Evolutionary conservation across 176 grass and related monocot species (phyloP), one percentile per base, ranked within the genome.

Genomic region (Microstegium vimineum): DNA sequence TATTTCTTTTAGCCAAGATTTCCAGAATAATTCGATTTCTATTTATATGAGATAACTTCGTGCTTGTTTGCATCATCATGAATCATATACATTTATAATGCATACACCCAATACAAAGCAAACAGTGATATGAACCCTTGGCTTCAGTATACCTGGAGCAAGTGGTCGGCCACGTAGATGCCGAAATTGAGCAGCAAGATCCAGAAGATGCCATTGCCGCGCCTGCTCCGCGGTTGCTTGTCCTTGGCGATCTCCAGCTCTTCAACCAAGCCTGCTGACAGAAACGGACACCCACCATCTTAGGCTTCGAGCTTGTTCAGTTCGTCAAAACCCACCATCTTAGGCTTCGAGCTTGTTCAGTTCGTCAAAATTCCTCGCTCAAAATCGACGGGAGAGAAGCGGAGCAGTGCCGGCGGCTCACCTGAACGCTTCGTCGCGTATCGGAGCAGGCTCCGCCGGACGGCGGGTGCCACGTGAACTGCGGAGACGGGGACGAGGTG

Each of bases 121-220:
- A 6, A 0, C 7, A 31, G 26, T 47, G 25, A 10, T 20, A 10
- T 72, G 15, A 17, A 10, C 26, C 28, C 8, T 35, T 26, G 56
- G 28, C 25, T 57, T 18, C 43, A 0, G 8, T 18, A 38, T 86
- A 98, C 96, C 91, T 91, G 86, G 63, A 99, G 84, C 75, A 94
- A 27, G 74, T 99, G 96, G 87, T 99, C 93, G 15, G 96, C 93
- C 59, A 99, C 74, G 56, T 99, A 99, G 84, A 93, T 22, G 20
- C 91, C 91, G 31, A 99, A 86, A 86, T 95, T 99, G 83, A 99
- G 93, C 60, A 95, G 89, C 71, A 99, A 81, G 86, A 99, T 95
- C 96, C 96, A 95, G 85, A 95, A 99, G 76, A 99, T 82, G 43
- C 93, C 96, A 85, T 90, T 95, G 4, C 74, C 69, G 36, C 91